phyloP scores from a whole-genome alignment of 1,284 basidiomycete genomes.

The Taiwanofungus camphoratus region DNA sequence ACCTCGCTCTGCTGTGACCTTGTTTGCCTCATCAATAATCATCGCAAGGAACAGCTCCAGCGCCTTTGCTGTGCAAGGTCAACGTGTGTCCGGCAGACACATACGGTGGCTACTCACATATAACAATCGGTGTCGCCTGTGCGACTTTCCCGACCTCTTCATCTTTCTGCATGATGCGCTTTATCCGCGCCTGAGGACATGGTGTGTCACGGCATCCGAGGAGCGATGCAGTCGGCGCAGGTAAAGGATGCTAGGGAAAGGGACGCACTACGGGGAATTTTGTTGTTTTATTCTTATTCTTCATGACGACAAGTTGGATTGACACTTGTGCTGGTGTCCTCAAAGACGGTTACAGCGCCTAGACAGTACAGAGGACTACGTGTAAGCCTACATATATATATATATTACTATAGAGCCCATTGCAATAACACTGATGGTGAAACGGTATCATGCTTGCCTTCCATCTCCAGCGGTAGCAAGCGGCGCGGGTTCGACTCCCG shows the following conservation, averaged over 20 bases:
- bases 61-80: conserved; percentile 73
- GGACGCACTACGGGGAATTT: conserved; percentile 73
- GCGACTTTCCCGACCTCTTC: conserved; percentile 99
- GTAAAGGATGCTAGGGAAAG: background rate
- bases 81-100: background rate
- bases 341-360: no score
- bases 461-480: conserved; percentile 19
- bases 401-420: no score
- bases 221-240: conserved; percentile 1
- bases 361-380: no score
- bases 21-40: conserved; percentile 81
- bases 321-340: no score
- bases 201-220: conserved; percentile 2
- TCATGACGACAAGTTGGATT: conserved; percentile 56
- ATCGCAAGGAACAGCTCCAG: conserved; percentile 90
- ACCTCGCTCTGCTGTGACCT: conserved; percentile 77
- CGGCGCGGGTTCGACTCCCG: conserved; percentile 28
- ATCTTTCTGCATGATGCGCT: conserved; percentile 99
- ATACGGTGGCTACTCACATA: conserved; percentile 65
- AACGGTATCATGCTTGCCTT: conserved; percentile 29
- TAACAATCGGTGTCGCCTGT: conserved; percentile 93
- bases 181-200: conserved; percentile 81
- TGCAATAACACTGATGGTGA: conserved; percentile 26
- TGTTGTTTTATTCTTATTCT: conserved; percentile 81
- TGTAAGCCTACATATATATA: no score